These are phyloP conservation scores for Citrus inodora DNA, from an alignment of 345 rosid genomes.

Conservation along the genomic window DNA sequence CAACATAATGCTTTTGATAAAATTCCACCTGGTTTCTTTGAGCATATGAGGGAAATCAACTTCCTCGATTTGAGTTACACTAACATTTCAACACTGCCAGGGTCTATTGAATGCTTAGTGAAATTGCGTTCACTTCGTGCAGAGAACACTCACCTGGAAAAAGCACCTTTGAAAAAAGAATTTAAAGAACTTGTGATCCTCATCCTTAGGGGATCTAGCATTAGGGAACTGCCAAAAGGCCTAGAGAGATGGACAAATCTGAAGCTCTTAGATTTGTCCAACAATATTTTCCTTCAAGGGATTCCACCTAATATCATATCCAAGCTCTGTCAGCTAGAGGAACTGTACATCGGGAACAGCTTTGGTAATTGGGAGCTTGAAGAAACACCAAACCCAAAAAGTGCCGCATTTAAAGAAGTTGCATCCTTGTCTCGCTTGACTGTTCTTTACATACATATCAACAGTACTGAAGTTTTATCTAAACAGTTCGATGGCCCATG, in stretches of 20 bases:
- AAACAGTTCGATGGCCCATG: neutral
- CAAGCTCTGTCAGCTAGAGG: slow-evolving; percentile 27
- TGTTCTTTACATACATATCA: slow-evolving; percentile 6
- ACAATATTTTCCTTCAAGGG: slow-evolving; percentile 12
- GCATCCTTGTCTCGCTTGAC: slow-evolving; percentile 11
- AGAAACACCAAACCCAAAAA: neutral
- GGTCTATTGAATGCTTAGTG: slow-evolving; percentile 6
- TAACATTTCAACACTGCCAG: slow-evolving; percentile 1
- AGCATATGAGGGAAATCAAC: slow-evolving; percentile 12
- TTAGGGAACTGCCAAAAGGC: slow-evolving; percentile 23
- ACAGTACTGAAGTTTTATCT: neutral
- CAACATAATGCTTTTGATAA: neutral
- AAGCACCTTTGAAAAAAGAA: slow-evolving; percentile 11
- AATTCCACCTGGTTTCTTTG: slow-evolving; percentile 20
- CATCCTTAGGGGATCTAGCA: slow-evolving; percentile 14
- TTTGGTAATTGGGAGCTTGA: slow-evolving; percentile 29
- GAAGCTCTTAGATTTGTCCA: slow-evolving; percentile 21
- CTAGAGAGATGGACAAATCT: slow-evolving; percentile 19
- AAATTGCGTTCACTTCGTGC: slow-evolving; percentile 21
- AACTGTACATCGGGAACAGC: slow-evolving; percentile 20
- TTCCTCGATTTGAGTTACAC: slow-evolving; percentile 21
- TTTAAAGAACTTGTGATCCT: slow-evolving; percentile 29
- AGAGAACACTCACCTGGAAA: slow-evolving; percentile 13
- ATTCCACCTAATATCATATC: slow-evolving; percentile 30
- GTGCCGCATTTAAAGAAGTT: slow-evolving; percentile 22